Base-by-base conservation (phyloP, 139 green algal species). In the Chlorella sorokiniana region DNA sequence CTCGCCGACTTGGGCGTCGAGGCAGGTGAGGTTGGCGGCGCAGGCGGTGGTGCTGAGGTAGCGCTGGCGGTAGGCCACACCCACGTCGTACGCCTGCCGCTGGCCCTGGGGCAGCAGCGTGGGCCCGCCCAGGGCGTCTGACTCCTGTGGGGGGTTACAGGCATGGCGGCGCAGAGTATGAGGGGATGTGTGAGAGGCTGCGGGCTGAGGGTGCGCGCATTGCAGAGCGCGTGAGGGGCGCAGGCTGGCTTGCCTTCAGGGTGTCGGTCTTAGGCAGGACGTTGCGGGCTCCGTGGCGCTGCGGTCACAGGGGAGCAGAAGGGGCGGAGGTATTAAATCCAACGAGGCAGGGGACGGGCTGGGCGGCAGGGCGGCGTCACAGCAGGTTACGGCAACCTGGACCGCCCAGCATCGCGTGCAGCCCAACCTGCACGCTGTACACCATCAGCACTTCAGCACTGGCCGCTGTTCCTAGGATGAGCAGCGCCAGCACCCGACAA, bases 71-170 rank as follows among this genome's bases (percentile, higher is more conserved):
- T 83, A 90, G 2, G 59, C 61, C 1, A 61, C 31, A 79, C 88
- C 88, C 42, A 84, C 88, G 61, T 86, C 61, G 37, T 85, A 86
- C 14, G 81, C 84, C 25, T 88, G 78, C 0, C 61, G 64, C 61
- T 90, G 81, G 18, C 41, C 88, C 84, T 48, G 67, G 9, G 86
- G 88, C 35, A 92, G 76, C 45, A 92, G 72, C 3, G 82, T 92
- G 20, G 86, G 86, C 0, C 88, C 88, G 9, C 84, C 88, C 0
- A 75, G 69, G 0, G 83, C 52, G 14, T 83, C 81, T 38, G 41
- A 70, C 56, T 91, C 88, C 37, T 65, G 54, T n/a, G 22, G 14
- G 35, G 29, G 4, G 33, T 72, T 9, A 72, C 11, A 44, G 27
- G 27, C 27, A 62, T 29, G 14, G 6, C 11, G 37, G 9, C 5